Percentiles rank a stretch among this genome's conserved stretches.
Conservation (phyloP, 2,329 filamentous ascomycete genomes). For the Didymella exigua region DNA sequence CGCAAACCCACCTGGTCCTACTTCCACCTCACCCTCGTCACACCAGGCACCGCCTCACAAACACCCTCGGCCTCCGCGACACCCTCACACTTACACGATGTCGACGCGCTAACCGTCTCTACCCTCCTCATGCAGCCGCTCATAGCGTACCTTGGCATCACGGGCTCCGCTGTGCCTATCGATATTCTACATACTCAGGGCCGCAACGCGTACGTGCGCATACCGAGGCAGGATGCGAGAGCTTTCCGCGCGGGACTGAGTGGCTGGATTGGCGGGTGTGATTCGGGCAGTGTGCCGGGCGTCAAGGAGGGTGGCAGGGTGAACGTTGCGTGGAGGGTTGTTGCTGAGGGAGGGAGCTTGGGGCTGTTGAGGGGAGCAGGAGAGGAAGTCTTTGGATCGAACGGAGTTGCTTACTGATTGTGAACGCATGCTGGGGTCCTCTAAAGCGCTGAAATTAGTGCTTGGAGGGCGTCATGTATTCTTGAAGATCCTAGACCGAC, state of each 20-base stretch:
- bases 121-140: constrained; percentile 69
- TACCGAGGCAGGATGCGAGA: constrained; percentile 35
- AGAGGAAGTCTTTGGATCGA: constrained; percentile 1
- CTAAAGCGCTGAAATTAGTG: too few relatives aligned
- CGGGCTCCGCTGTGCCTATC: constrained; percentile 69
- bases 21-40: constrained; percentile 49
- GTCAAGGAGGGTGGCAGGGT: constrained; percentile 20
- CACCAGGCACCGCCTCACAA: constrained; percentile 14
- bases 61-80: constrained; percentile 1
- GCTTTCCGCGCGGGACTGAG: constrained; percentile 31
- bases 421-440: too few relatives aligned
- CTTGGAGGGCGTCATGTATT: too few relatives aligned
- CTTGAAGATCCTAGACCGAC: too few relatives aligned
- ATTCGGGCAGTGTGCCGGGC: constrained; percentile 29
- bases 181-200: constrained; percentile 66
- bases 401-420: constrained; percentile 4
- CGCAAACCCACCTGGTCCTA: constrained; percentile 49
- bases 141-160: constrained; percentile 71
- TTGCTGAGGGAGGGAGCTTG: constrained; percentile 19
- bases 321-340: constrained; percentile 38
- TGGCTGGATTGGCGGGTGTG: constrained; percentile 35
- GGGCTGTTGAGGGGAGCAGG: constrained; percentile 13
- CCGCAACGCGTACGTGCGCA: constrained; percentile 29
- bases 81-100: not conserved
- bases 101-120: constrained; percentile 68